Base-by-base conservation (phyloP, 1,284 basidiomycete species). In the Lentinus polychrous region DNA sequence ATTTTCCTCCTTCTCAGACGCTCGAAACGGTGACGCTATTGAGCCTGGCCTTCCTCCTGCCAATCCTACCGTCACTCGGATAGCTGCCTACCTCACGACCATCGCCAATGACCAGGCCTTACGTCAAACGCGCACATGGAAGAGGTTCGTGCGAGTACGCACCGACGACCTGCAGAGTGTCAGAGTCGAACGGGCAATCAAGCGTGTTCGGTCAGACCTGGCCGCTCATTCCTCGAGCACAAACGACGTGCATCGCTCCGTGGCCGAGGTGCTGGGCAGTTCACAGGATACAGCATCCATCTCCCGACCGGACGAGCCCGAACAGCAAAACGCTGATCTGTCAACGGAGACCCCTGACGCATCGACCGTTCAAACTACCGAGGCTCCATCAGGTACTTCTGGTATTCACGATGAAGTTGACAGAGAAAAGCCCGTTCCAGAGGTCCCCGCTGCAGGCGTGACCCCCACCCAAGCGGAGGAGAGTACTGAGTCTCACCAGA, bases 161-260 rank as follows among this genome's bases (percentile, higher is more conserved):
- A 83, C 81, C 3, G 91, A 94, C 60, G 91, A 94, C 63, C 67
- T 94, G 41, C 83, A 92, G 69, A 91, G 88, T 59, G 83, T 86
- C 3, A 80, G 90, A 39, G 81, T 88, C 38, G 91, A 94, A 66
- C 76, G 91, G 50, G 84, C 91, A 2, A 88, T 94, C 64, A 90
- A 91, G 68, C 81, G 87, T 38, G 88, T 91, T 14, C 75, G 88
- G 47, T 90, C 86, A 45, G 91, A 93, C 66, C 68, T 90, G n/a
- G 84, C 84, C 7, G 82, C 79, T 6, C 87, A 90, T 58, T 66
- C 72, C 45, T 56, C 68, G 49, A 64, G 54, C 3, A 59, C 54
- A 49, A 50, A 57, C 34, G 64, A 65, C 18, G 53, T 58, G 10
- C 58, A 52, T 10, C 53, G 58, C 17, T 63, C 64, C 4, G 57